Evolutionary conservation across 2,329 filamentous ascomycete species (phyloP).

Genomic region (Endocalyx cinctus): DNA sequence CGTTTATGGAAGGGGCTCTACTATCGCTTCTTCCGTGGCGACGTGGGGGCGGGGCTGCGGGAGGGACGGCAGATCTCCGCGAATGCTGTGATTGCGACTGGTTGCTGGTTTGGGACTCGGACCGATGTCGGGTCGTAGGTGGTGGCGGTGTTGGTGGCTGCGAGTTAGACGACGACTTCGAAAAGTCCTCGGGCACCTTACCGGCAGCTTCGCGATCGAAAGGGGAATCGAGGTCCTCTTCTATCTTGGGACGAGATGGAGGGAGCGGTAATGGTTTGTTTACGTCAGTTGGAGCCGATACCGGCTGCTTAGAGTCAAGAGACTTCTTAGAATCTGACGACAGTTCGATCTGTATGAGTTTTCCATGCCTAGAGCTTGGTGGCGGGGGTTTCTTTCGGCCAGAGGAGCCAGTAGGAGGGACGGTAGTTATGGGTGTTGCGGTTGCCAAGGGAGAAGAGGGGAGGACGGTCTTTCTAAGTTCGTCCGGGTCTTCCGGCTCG

Average conservation of each 20-base stretch:
- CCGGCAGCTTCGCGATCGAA: slow-evolving; percentile 52
- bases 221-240: slow-evolving; percentile 45
- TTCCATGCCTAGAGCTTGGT: slow-evolving; percentile 71
- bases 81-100: too few species aligned
- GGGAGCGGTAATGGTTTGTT: slow-evolving; percentile 60
- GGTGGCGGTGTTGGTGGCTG: slow-evolving; percentile 37
- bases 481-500: slow-evolving; percentile 43
- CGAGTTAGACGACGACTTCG: slow-evolving; percentile 26
- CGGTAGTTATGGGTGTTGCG: slow-evolving; percentile 2
- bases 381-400: slow-evolving; percentile 61
- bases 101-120: slow-evolving; percentile 24
- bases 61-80: slow-evolving; percentile 44
- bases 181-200: slow-evolving; percentile 42
- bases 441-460: slow-evolving; percentile 19
- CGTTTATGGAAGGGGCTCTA: slow-evolving; percentile 23
- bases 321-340: slow-evolving; percentile 34
- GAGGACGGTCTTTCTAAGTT: slow-evolving; percentile 32
- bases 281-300: slow-evolving; percentile 41
- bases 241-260: slow-evolving; percentile 40
- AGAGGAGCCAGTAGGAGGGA: slow-evolving; percentile 14
- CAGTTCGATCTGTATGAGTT: slow-evolving; percentile 56
- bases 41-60: slow-evolving; percentile 48
- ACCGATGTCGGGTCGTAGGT: slow-evolving; percentile 27
- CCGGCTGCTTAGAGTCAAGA: slow-evolving; percentile 14
- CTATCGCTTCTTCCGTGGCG: slow-evolving; percentile 44